Percentiles rank a stretch among this genome's conserved stretches.
phyloP scores from a whole-genome alignment of 805 yeast genomes.

The Kuraishia ogatae region DNA sequence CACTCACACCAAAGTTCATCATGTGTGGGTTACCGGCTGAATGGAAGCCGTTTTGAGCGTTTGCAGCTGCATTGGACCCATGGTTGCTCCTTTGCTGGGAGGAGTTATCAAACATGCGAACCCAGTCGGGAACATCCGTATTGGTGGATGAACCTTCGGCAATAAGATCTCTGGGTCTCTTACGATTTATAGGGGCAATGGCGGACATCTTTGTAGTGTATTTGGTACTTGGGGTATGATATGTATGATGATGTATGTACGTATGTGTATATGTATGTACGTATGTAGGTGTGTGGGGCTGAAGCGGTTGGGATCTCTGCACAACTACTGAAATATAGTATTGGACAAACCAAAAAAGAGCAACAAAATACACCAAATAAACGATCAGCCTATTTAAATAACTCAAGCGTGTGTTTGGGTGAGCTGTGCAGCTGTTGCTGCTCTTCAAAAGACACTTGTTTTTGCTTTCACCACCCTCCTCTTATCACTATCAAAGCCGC shows the following conservation, averaged over 20 bases:
- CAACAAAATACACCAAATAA: background rate
- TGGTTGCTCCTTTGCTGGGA: background rate
- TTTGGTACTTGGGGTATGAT: background rate
- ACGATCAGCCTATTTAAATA: too few species aligned
- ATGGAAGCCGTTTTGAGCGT: background rate
- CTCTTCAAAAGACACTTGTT: background rate
- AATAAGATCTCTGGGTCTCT: conserved; percentile 26
- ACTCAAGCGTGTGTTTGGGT: background rate
- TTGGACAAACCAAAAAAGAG: too few species aligned
- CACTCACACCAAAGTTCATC: background rate
- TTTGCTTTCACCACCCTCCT: background rate
- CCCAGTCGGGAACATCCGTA: background rate
- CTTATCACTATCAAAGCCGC: background rate
- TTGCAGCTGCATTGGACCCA: background rate
- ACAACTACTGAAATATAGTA: background rate
- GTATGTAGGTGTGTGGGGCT: conserved; percentile 2
- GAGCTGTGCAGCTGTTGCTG: background rate
- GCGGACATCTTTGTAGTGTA: conserved; percentile 8
- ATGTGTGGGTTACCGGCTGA: background rate
- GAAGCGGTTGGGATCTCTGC: conserved; percentile 1
- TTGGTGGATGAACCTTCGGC: background rate
- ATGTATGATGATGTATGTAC: background rate
- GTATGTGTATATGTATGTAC: background rate
- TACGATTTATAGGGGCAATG: conserved; percentile 23
- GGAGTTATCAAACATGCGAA: background rate